Evolutionary conservation across 257 asterid genomes (phyloP).

Genomic region (Petunia secreta): DNA sequence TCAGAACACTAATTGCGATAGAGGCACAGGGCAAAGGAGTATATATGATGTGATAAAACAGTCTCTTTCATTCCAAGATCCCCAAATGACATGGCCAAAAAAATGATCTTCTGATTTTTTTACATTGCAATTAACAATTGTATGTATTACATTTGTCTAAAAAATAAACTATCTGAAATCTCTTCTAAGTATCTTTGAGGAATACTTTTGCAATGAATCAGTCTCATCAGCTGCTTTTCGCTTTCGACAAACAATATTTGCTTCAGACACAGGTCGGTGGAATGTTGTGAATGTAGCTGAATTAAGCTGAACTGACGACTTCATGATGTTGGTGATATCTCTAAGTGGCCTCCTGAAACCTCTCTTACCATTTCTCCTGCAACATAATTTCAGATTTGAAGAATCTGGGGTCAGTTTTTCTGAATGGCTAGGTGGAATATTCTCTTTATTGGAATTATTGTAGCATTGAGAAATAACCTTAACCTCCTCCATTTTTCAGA

Average conservation of each 20-base stretch:
- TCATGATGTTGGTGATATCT: slow-evolving; percentile 44
- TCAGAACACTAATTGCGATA: background rate
- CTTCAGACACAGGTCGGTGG: background rate
- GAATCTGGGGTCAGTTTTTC: slow-evolving; percentile 22
- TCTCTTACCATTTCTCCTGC: slow-evolving; percentile 13
- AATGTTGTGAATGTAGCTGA: slow-evolving; percentile 1
- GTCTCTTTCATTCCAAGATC: background rate
- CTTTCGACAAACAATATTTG: slow-evolving; percentile 33
- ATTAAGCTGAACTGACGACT: background rate
- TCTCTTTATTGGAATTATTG: slow-evolving; percentile 48
- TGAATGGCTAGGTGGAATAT: slow-evolving; percentile 32
- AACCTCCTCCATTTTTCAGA: background rate
- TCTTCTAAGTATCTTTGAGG: slow-evolving; percentile 45
- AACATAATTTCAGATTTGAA: slow-evolving; percentile 1
- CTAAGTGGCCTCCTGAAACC: slow-evolving; percentile 42
- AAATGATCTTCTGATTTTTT: no score
- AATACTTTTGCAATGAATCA: slow-evolving; percentile 25
- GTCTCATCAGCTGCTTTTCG: slow-evolving; percentile 32
- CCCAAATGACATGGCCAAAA: background rate
- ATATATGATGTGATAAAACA: no score
- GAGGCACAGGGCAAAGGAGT: no score
- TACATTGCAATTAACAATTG: no score
- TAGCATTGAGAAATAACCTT: background rate
- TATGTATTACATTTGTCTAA: background rate
- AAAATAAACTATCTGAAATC: slow-evolving; percentile 41